Evolutionary conservation across 805 yeast species (phyloP).

Genomic region (Teunomyces lycoperdinae): DNA sequence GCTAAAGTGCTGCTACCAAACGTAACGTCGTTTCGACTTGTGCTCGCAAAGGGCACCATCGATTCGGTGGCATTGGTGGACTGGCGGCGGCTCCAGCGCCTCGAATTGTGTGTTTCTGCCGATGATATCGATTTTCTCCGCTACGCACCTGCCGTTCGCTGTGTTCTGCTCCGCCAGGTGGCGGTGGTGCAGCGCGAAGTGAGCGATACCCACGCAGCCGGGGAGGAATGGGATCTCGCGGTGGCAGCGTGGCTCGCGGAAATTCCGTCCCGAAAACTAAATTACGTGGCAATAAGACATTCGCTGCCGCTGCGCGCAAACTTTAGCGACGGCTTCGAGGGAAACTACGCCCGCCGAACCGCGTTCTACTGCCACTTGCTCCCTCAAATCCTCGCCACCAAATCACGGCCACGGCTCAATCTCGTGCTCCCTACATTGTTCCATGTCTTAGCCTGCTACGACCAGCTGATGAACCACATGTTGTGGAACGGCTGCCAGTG

Average conservation of each 20-base stretch:
- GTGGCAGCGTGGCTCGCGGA: constrained; percentile 32
- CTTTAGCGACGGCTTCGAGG: constrained; percentile 66
- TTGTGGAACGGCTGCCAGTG: constrained; percentile 81
- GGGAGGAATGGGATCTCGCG: constrained; percentile 47
- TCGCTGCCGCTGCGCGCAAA: constrained; percentile 56
- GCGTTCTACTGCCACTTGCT: constrained; percentile 47
- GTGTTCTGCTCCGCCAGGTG: constrained; percentile 32
- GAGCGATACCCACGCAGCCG: constrained; percentile 30
- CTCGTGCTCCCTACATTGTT: constrained; percentile 59
- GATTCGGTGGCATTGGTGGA: background rate
- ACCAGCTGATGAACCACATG: constrained; percentile 63
- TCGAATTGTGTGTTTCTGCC: constrained; percentile 44
- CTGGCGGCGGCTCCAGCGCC: constrained; percentile 24
- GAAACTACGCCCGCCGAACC: constrained; percentile 63
- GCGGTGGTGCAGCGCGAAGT: constrained; percentile 34
- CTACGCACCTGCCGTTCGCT: constrained; percentile 27
- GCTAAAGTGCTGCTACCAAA: background rate
- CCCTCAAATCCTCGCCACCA: constrained; percentile 35
- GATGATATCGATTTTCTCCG: constrained; percentile 46
- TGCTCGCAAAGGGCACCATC: background rate
- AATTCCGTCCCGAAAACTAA: background rate
- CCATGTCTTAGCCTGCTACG: constrained; percentile 63
- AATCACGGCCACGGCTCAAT: constrained; percentile 28
- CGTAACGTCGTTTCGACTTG: background rate
- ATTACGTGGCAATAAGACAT: constrained; percentile 52